Conservation (phyloP, 768 basidiomycete species). For the Podaxis carcinomalis region DNA sequence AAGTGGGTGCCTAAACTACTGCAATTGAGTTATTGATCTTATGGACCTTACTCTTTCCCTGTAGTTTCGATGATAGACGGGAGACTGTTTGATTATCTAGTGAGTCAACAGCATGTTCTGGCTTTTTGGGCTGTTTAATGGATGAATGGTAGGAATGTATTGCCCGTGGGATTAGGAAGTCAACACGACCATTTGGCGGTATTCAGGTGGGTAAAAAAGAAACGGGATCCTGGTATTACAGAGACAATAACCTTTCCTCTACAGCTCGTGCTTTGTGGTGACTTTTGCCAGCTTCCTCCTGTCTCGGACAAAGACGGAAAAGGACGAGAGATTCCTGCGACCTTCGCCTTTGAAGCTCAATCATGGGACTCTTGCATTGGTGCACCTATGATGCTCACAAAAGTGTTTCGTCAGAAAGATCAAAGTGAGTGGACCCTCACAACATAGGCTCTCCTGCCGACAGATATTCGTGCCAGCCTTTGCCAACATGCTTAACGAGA, state of each 20-base stretch:
- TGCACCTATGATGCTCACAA: constrained; percentile 49
- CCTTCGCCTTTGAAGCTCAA: constrained; percentile 78
- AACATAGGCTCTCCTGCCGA: background rate
- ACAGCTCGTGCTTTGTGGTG: constrained; percentile 82
- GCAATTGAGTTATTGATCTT: background rate
- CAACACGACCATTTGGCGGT: constrained; percentile 69
- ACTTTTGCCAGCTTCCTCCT: constrained; percentile 90
- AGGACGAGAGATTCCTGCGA: constrained; percentile 41
- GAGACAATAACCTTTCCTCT: background rate
- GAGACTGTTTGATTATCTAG: constrained; percentile 75
- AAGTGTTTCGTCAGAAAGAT: constrained; percentile 87
- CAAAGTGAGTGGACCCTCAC: constrained; percentile 38
- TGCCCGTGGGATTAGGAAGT: constrained; percentile 52
- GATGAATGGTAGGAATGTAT: constrained; percentile 47
- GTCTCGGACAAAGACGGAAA: constrained; percentile 51
- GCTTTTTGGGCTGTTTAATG: constrained; percentile 23
- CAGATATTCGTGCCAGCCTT: constrained; percentile 39
- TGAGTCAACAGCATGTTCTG: constrained; percentile 20
- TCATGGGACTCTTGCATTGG: constrained; percentile 69
- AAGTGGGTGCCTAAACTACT: constrained; percentile 39
- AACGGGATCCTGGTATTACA: background rate
- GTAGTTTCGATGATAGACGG: constrained; percentile 91
- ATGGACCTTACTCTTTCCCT: background rate
- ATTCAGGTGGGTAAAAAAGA: constrained; percentile 57
- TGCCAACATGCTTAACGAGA: constrained; percentile 81